Evolutionary conservation across 108 stramenopile species (phyloP).

Genomic region (Epipyxis sp.): DNA sequence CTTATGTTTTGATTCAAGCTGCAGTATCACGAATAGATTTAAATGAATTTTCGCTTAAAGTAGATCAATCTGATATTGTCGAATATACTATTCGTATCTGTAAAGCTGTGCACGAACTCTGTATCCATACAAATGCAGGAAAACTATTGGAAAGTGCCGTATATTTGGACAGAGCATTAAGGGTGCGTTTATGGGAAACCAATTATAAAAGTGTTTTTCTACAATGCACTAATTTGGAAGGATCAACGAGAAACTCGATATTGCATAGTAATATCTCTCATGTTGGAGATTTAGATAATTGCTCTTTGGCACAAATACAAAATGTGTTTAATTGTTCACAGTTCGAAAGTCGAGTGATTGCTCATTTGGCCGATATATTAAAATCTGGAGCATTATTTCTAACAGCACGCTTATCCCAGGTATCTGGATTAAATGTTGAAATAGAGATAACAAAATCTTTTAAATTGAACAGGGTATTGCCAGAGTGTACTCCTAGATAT

Average conservation of each 20-base stretch:
- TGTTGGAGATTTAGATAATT: slow-evolving; percentile 15
- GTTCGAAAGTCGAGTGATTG: background rate
- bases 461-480: background rate
- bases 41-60: background rate
- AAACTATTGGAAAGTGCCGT: slow-evolving; percentile 2
- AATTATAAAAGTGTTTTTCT: background rate
- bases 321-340: slow-evolving; percentile 6
- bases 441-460: background rate
- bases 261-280: background rate
- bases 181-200: slow-evolving; percentile 17
- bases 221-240: slow-evolving; percentile 1
- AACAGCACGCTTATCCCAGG: background rate
- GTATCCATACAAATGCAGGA: slow-evolving; percentile 1
- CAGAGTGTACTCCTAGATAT: background rate
- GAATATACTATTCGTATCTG: background rate
- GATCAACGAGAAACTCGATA: background rate
- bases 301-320: slow-evolving; percentile 24
- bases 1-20: slow-evolving; percentile 18
- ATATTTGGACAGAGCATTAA: slow-evolving; percentile 13
- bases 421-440: background rate
- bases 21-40: slow-evolving; percentile 6
- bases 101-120: slow-evolving; percentile 13
- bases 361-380: slow-evolving; percentile 4
- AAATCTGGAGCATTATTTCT: background rate
- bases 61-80: slow-evolving; percentile 26